Evolutionary conservation across 78 protist genomes (phyloP).

Genomic region (Speleostelium caveatum): DNA sequence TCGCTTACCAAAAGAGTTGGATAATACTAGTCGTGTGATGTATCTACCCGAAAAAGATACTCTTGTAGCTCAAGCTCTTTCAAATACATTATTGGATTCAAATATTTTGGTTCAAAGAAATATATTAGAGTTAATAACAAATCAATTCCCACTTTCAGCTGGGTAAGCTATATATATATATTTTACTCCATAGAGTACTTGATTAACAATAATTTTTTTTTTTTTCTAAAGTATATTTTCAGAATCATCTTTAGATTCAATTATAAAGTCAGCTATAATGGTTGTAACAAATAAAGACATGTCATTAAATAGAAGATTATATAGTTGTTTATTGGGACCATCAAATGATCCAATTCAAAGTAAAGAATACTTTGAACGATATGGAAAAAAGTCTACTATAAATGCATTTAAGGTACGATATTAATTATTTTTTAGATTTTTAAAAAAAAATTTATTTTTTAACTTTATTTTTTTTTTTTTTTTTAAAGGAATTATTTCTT

Average conservation of each 20-base stretch:
- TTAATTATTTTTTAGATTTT: no score
- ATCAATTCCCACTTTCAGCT: slow-evolving; percentile 20
- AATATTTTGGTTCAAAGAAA: slow-evolving; percentile 44
- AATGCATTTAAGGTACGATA: slow-evolving; percentile 31
- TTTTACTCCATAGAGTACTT: background rate
- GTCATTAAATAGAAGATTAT: slow-evolving; percentile 66
- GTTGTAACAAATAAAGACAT: slow-evolving; percentile 53
- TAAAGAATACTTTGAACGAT: slow-evolving; percentile 30
- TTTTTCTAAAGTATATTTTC: slow-evolving; percentile 23
- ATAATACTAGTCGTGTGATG: slow-evolving; percentile 30
- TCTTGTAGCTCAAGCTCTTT: slow-evolving; percentile 52
- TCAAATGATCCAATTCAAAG: background rate
- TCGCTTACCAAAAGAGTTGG: slow-evolving; percentile 50
- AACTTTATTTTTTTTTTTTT: no score
- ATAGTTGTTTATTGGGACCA: slow-evolving; percentile 60
- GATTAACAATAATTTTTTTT: background rate
- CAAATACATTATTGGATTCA: slow-evolving; percentile 27
- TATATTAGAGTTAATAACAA: slow-evolving; percentile 61
- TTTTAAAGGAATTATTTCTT: no score
- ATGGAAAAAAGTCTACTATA: slow-evolving; percentile 38
- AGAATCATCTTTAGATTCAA: slow-evolving; percentile 1
- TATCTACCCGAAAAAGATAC: slow-evolving; percentile 73
- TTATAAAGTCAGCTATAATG: slow-evolving; percentile 46
- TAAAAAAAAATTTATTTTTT: no score
- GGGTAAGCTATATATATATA: background rate